A percentile compares a stretch with the other conserved stretches of the same genome.
phyloP scores from a whole-genome alignment of 2,329 filamentous ascomycete genomes.

The Thielaviopsis punctulata region DNA sequence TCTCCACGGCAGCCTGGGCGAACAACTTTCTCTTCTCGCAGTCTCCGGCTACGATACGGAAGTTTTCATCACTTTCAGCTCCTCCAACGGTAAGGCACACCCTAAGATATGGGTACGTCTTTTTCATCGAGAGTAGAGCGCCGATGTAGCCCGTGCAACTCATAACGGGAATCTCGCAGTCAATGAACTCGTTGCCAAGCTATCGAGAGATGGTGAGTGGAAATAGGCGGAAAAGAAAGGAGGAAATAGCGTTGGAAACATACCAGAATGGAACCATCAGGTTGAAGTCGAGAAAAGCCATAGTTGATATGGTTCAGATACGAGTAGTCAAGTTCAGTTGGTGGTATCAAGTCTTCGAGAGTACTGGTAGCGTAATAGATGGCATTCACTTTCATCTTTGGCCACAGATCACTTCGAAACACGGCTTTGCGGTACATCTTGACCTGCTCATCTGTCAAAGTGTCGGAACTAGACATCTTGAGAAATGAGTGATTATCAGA shows the following conservation, averaged over 20 bases:
- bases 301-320: neutral
- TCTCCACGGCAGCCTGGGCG: neutral
- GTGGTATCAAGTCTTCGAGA: neutral
- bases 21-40: neutral
- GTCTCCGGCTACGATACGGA: neutral
- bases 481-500: neutral
- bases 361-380: neutral
- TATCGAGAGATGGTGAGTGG: neutral
- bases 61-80: neutral
- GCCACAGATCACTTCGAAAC: neutral
- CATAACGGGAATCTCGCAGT: neutral
- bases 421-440: neutral
- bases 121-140: neutral
- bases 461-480: neutral
- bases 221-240: neutral
- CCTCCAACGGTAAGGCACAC: constrained; percentile 5
- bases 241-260: neutral
- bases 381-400: neutral
- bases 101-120: neutral
- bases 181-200: neutral
- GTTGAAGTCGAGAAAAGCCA: neutral
- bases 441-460: neutral
- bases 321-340: neutral
- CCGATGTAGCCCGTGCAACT: neutral
- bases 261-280: neutral